Evolutionary conservation across 106 monocot genomes (phyloP), one percentile per base, ranked within the genome.

Genomic region (Dioscorea alata): DNA sequence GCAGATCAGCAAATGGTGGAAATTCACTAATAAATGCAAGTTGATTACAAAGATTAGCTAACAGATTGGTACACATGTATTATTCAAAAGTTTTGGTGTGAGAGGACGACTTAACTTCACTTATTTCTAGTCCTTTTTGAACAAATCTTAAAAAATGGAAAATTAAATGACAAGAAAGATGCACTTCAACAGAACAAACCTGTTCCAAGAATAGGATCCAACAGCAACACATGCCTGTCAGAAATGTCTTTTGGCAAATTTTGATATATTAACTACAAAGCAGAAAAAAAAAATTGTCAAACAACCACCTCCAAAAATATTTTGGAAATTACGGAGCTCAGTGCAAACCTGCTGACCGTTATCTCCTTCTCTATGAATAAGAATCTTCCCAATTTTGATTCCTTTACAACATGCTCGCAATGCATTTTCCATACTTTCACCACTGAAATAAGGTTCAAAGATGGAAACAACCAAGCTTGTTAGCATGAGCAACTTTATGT

Each of bases 401-500:
- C 95, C 95, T 83, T 96, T 96, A 73, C 95, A 96, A 72, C 95
- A 96, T 65, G 95, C 91, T 63, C 95, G 82, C 34, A 96, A 74
- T 62, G 95, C 95, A 86, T 96, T 96, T 53, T 96, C 95, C 95
- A 95, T 95, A 64, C 95, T 95, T 76, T 95, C 95, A 72, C 95
- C 95, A 86, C 95, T 95, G 73, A 59, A 42, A 42, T 42, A 8
- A 42, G 5, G 42, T 42, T 8, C 6, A 6, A 42, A 42, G 42
- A 42, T 42, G 42, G 42, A 42, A 42, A 42, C 6, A 10, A 6
- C 42, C 42, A 42, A 42, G 42, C 42, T 42, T 42, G 42, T 42
- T 42, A 42, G 42, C 42, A 42, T 42, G 42, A 42, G 42, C 10
- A 10, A 42, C 1, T 42, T 42, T 42, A 42, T 42, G 28, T 42